Evolutionary conservation across 305 asterid species (phyloP).

Genomic region (Lippia alba): DNA sequence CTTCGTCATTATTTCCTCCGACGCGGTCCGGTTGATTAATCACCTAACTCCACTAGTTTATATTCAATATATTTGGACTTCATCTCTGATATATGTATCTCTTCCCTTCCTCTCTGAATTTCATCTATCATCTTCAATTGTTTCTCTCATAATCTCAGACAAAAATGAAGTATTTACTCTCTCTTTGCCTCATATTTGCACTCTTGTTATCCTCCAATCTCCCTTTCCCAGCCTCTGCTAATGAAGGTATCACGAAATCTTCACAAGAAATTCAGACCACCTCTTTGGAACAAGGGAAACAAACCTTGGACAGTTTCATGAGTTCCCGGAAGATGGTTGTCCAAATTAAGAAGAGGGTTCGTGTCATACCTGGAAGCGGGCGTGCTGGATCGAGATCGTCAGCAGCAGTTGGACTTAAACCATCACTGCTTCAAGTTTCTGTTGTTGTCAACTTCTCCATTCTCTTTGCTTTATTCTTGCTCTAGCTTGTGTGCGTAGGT

Average conservation of each 20-base stretch:
- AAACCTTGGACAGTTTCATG: not conserved
- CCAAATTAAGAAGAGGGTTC: slow-evolving; percentile 41
- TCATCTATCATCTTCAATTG: not conserved
- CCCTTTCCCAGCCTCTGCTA: slow-evolving; percentile 28
- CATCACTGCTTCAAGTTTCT: slow-evolving; percentile 24
- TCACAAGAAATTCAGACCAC: slow-evolving; percentile 1
- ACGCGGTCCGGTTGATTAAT: no score
- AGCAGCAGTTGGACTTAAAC: slow-evolving; percentile 27
- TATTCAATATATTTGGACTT: not conserved
- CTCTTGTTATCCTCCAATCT: slow-evolving; percentile 32
- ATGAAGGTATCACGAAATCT: slow-evolving; percentile 7
- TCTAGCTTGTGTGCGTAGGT: slow-evolving; percentile 19
- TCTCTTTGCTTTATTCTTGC: slow-evolving; percentile 33
- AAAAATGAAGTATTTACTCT: slow-evolving; percentile 28
- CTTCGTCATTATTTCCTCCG: no score
- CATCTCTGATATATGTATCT: not conserved
- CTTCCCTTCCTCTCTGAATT: slow-evolving; percentile 1
- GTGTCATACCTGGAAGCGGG: slow-evolving; percentile 25
- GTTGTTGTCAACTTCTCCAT: slow-evolving; percentile 35
- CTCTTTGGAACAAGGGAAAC: slow-evolving; percentile 19
- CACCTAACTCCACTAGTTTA: not conserved
- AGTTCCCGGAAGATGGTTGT: slow-evolving; percentile 31
- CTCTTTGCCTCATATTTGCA: slow-evolving; percentile 19
- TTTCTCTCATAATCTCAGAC: not conserved
- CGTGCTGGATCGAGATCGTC: slow-evolving; percentile 23